Evolutionary conservation across 2,329 filamentous ascomycete species (phyloP).

Genomic region (Monilinia vaccinii-corymbosi): DNA sequence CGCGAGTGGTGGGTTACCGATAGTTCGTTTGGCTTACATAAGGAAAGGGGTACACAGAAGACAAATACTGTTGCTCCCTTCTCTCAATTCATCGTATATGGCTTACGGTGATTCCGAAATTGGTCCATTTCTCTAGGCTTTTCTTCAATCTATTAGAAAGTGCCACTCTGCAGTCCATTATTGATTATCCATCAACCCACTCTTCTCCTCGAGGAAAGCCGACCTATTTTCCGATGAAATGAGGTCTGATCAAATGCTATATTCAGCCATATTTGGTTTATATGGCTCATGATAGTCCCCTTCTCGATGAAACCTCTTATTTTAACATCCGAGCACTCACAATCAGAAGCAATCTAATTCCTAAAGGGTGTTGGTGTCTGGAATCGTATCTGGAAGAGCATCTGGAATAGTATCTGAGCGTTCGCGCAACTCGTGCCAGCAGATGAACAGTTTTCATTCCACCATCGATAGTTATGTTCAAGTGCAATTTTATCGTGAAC

Average conservation of each 20-base stretch:
- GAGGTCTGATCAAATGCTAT: not conserved
- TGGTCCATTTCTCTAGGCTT: not conserved
- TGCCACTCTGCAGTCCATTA: not conserved
- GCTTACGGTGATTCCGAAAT: not conserved
- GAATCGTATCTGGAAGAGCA: no score
- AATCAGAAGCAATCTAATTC: not conserved
- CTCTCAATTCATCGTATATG: not conserved
- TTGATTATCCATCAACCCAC: not conserved
- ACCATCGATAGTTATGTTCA: not conserved
- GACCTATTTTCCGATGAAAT: not conserved
- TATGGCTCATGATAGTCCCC: not conserved
- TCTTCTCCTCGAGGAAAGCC: not conserved
- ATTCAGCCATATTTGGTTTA: not conserved
- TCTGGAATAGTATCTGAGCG: conserved; percentile 1
- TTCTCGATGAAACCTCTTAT: not conserved
- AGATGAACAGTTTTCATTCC: not conserved
- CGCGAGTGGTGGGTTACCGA: not conserved
- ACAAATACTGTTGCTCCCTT: not conserved
- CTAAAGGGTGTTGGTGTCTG: not conserved
- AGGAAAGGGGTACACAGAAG: not conserved
- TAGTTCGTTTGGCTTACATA: not conserved
- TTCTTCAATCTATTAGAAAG: not conserved
- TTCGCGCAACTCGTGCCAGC: not conserved
- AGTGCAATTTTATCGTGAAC: not conserved
- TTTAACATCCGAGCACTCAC: not conserved